phyloP scores from a whole-genome alignment of 495 filamentous ascomycete species.

The Penicillium waksmanii region DNA sequence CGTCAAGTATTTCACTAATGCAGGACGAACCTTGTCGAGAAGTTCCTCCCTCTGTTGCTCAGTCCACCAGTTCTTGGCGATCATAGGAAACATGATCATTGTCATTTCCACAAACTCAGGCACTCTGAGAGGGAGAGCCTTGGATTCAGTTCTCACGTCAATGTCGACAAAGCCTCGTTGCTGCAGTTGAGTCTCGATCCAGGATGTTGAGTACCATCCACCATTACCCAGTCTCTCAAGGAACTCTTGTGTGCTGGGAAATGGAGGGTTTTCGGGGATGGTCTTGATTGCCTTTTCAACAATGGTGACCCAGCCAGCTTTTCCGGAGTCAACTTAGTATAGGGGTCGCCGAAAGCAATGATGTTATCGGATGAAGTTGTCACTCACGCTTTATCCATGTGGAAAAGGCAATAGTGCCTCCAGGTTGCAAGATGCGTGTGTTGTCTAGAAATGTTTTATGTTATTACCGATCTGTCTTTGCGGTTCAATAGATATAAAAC shows the following conservation, averaged over 20 bases:
- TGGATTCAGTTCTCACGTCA: conserved; percentile 27
- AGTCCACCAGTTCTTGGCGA: conserved; percentile 36
- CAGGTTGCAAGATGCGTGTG: conserved; percentile 39
- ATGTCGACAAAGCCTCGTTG: conserved; percentile 36
- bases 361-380: not conserved
- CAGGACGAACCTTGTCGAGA: conserved; percentile 26
- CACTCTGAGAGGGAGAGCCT: conserved; percentile 23
- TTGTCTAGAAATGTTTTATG: conserved; percentile 28
- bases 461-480: not conserved
- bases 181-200: conserved; percentile 37
- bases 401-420: conserved; percentile 38
- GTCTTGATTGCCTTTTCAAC: conserved; percentile 29
- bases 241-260: conserved; percentile 35
- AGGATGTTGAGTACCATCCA: conserved; percentile 35
- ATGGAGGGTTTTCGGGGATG: conserved; percentile 32
- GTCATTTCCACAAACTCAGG: conserved; percentile 35
- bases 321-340: conserved; percentile 9
- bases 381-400: conserved; percentile 43
- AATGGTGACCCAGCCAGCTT: conserved; percentile 38
- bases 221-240: conserved; percentile 24
- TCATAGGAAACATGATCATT: conserved; percentile 32
- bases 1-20: conserved; percentile 36
- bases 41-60: conserved; percentile 33
- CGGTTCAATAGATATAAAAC: not conserved
- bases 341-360: not conserved